Evolutionary conservation across 805 yeast species (phyloP).

Genomic region (Candida palmyrensis): DNA sequence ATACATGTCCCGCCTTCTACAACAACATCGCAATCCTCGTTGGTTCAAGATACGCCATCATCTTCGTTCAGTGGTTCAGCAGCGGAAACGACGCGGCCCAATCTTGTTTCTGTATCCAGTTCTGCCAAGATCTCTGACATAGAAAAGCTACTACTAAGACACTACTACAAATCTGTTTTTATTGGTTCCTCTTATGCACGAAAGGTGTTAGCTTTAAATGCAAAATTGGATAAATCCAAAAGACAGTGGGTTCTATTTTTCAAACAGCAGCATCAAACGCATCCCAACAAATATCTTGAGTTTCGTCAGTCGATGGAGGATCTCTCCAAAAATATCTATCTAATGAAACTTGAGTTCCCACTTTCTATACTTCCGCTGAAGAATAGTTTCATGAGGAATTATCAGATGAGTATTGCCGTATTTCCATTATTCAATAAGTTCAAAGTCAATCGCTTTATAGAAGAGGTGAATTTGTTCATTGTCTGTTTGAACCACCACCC

Average conservation of each 20-base stretch:
- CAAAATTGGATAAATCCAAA: slow-evolving; percentile 23
- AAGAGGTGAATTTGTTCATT: slow-evolving; percentile 45
- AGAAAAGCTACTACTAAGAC: background rate
- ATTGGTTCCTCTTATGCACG: background rate
- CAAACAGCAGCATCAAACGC: slow-evolving; percentile 8
- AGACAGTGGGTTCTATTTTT: slow-evolving; percentile 32
- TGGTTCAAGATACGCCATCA: no score
- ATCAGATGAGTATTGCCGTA: slow-evolving; percentile 19
- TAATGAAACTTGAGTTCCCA: slow-evolving; percentile 17
- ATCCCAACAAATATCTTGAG: background rate
- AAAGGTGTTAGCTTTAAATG: slow-evolving; percentile 25
- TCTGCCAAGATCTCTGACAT: background rate
- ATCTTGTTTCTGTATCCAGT: background rate
- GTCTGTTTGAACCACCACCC: slow-evolving; percentile 35
- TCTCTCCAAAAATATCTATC: slow-evolving; percentile 15
- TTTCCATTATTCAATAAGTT: slow-evolving; percentile 37
- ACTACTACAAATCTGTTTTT: no score
- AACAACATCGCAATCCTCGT: no score
- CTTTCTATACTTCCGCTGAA: slow-evolving; percentile 16
- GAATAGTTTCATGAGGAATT: slow-evolving; percentile 18
- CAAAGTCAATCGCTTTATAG: slow-evolving; percentile 43
- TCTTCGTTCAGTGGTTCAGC: no score
- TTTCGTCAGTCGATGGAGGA: slow-evolving; percentile 2
- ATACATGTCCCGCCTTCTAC: no score
- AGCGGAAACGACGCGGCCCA: no score